Base-by-base conservation (phyloP, 2,329 filamentous ascomycete species). In the Acrocalymma vagum region DNA sequence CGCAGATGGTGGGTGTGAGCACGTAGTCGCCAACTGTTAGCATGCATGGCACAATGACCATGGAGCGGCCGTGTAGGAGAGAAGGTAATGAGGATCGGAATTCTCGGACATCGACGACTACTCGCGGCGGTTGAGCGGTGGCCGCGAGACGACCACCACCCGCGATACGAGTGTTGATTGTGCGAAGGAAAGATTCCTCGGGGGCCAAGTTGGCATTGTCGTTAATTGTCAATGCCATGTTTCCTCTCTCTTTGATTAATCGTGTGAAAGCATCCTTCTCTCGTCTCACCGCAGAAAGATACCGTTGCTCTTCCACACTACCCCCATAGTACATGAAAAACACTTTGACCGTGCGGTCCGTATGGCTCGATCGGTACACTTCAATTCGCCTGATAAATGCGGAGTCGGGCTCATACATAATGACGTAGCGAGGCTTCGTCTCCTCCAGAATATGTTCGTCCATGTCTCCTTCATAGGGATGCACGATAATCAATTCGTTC, bases 341-440 rank as follows among this genome's bases (percentile, higher is more conserved):
- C 1, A 96, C 92, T 28, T 90, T 83, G 27, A 97, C 89, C 59
- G 90, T 91, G 23, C 91, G 80, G 65, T 93, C 90, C 42, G 86
- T 88, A 71, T 99, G 94, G 8, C 92, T 96, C 36, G 91, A 96
- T 25, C 94, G 85, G 71, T 97, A 99, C 2, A 97, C 92, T 67
- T 99, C 94, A 14, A 99, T 87, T 24, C 93, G 81, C 10, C 94
- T 85, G 60, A 97, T 96, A 68, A 99, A 99, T 3, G 93, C 86
- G 3, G 93, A 85, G 53, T 97, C 91, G 1, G 94, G 93, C 66
- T 97, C 94, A 70, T 96, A 99, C 94, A 99, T 97, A 73, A 99
- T 88, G 44, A 99, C 90, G 69, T 96, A 96, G 45, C 89, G 85
- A 22, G 94, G 94, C 62, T 89, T 91, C 42, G 94, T 80, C 71